A percentile compares a stretch with the other conserved stretches of the same genome.
phyloP scores from a whole-genome alignment of 805 yeast genomes.

The Saturnispora quitensis region DNA sequence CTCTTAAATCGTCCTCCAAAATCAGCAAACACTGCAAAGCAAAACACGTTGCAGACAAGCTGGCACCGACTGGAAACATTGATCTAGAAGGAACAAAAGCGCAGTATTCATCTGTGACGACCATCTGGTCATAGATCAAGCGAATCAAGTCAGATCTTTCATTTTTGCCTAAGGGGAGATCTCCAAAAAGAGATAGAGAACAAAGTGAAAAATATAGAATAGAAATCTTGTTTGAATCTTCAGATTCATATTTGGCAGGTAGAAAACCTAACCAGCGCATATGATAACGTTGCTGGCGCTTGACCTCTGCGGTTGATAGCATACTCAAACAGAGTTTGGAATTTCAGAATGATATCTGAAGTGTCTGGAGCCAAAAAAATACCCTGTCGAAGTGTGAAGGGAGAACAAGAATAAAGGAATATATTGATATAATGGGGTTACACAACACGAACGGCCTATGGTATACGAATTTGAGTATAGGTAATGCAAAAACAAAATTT shows the following conservation, averaged over 20 bases:
- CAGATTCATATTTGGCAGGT: conserved; percentile 45
- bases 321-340: neutral
- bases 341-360: neutral
- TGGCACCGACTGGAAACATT: neutral
- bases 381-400: no score
- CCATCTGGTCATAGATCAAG: conserved; percentile 41
- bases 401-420: no score
- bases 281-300: conserved; percentile 25
- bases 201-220: conserved; percentile 61
- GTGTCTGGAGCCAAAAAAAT: no score
- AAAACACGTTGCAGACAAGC: conserved; percentile 57
- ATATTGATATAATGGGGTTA: no score
- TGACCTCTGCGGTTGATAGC: conserved; percentile 10
- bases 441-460: no score
- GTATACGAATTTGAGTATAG: no score
- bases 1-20: conserved; percentile 35
- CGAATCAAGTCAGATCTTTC: conserved; percentile 23
- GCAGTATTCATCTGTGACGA: conserved; percentile 24
- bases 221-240: conserved; percentile 63
- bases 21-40: conserved; percentile 50
- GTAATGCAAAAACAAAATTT: neutral
- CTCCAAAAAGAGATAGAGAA: conserved; percentile 42
- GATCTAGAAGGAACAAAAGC: conserved; percentile 34
- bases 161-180: neutral
- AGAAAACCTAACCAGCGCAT: conserved; percentile 23